phyloP scores from a whole-genome alignment of 2,329 filamentous ascomycete species.

The Fusarium buxicola region DNA sequence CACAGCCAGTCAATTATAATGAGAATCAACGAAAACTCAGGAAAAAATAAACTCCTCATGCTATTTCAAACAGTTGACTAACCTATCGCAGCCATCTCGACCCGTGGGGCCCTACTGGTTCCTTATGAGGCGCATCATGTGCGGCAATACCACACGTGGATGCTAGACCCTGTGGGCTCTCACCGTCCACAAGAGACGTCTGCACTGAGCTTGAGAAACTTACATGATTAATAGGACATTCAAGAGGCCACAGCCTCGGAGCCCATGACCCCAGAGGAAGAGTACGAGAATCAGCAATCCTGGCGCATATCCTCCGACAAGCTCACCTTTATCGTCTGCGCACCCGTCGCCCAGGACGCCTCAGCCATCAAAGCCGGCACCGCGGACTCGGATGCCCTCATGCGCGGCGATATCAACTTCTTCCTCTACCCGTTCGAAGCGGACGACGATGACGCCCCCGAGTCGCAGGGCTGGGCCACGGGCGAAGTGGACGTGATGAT shows the following conservation, averaged over 20 bases:
- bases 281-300: slow-evolving; percentile 89
- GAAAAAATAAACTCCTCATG: slow-evolving; percentile 44
- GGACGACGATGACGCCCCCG: slow-evolving; percentile 54
- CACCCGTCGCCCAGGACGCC: slow-evolving; percentile 50
- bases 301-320: slow-evolving; percentile 89
- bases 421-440: slow-evolving; percentile 76
- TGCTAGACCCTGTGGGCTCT: slow-evolving; percentile 77
- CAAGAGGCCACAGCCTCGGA: slow-evolving; percentile 90
- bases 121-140: slow-evolving; percentile 89
- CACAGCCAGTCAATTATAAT: slow-evolving; percentile 48
- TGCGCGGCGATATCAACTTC: slow-evolving; percentile 83
- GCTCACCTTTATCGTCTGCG: slow-evolving; percentile 89
- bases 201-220: background rate
- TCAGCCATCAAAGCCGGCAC: slow-evolving; percentile 49
- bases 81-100: slow-evolving; percentile 69
- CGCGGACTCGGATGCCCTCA: slow-evolving; percentile 66
- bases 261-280: slow-evolving; percentile 80
- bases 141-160: slow-evolving; percentile 86
- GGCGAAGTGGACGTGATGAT: slow-evolving; percentile 93
- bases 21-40: slow-evolving; percentile 59
- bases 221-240: slow-evolving; percentile 69
- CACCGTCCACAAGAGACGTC: background rate
- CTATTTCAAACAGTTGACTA: background rate
- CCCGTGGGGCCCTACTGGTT: slow-evolving; percentile 77
- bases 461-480: slow-evolving; percentile 51